Conservation (phyloP, 768 basidiomycete species). For the Hericium coralloides region DNA sequence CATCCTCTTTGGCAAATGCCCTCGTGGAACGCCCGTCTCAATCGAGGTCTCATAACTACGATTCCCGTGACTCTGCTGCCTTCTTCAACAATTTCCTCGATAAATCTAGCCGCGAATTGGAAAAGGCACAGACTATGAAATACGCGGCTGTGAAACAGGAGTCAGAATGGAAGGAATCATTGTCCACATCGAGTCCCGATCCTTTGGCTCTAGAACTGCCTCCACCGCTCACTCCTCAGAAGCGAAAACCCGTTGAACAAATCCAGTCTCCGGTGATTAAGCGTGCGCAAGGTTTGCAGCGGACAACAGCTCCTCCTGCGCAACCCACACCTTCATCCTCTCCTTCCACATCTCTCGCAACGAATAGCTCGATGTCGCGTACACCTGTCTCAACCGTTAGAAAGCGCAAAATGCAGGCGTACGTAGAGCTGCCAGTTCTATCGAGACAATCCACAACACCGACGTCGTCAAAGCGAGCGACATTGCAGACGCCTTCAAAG, state of each 20-base stretch:
- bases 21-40: conserved; percentile 40
- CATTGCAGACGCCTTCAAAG: neutral
- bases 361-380: conserved; percentile 7
- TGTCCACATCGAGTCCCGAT: conserved; percentile 14
- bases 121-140: conserved; percentile 20
- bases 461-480: conserved; percentile 6
- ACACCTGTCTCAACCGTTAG: conserved; percentile 7
- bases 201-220: conserved; percentile 18
- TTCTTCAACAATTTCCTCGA: conserved; percentile 66
- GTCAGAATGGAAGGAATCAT: conserved; percentile 22
- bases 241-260: conserved; percentile 56
- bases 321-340: neutral
- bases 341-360: conserved; percentile 4
- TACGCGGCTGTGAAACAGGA: conserved; percentile 13
- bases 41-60: conserved; percentile 25
- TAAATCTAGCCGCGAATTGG: conserved; percentile 38
- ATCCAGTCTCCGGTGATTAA: conserved; percentile 58
- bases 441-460: conserved; percentile 17
- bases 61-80: conserved; percentile 47
- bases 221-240: conserved; percentile 47
- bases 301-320: conserved; percentile 3
- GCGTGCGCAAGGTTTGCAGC: conserved; percentile 33
- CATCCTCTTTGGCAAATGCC: conserved; percentile 71
- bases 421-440: conserved; percentile 21
- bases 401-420: conserved; percentile 18